A percentile compares a stretch with the other conserved stretches of the same genome.
These are phyloP conservation scores for Capronia americana DNA, from an alignment of 2,329 filamentous ascomycete species.

Conservation along the genomic window DNA sequence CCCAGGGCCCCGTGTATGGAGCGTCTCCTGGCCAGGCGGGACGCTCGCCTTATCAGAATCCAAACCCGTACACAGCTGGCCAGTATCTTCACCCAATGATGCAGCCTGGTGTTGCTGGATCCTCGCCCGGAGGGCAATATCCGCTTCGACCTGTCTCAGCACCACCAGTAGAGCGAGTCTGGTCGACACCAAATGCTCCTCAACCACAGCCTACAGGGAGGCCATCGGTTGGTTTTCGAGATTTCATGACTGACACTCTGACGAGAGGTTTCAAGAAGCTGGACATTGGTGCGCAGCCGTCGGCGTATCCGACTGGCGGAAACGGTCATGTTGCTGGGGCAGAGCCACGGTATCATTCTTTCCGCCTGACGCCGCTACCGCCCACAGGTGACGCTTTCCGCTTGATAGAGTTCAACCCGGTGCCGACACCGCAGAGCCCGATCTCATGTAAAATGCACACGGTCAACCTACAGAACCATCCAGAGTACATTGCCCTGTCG, in stretches of 20 bases:
- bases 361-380: background rate
- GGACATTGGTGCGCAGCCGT: background rate
- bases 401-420: background rate
- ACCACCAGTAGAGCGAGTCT: background rate
- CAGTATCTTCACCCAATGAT: background rate
- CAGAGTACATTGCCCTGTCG: constrained; percentile 3
- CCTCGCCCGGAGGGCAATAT: background rate
- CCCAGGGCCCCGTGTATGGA: background rate
- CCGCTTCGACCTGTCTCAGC: background rate
- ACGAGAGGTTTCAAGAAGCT: background rate
- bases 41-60: background rate
- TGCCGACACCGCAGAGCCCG: constrained; percentile 1
- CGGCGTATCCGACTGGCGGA: background rate
- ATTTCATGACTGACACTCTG: background rate
- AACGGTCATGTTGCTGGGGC: background rate
- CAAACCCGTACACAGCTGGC: background rate
- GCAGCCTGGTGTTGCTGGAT: background rate
- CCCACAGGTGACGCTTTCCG: background rate
- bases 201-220: background rate
- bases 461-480: background rate
- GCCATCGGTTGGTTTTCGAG: background rate
- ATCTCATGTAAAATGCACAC: background rate
- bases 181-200: background rate
- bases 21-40: background rate
- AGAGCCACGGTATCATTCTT: constrained; percentile 5